Base-by-base conservation (phyloP, 2,329 filamentous ascomycete genomes). In the Colletotrichum brevisporum region DNA sequence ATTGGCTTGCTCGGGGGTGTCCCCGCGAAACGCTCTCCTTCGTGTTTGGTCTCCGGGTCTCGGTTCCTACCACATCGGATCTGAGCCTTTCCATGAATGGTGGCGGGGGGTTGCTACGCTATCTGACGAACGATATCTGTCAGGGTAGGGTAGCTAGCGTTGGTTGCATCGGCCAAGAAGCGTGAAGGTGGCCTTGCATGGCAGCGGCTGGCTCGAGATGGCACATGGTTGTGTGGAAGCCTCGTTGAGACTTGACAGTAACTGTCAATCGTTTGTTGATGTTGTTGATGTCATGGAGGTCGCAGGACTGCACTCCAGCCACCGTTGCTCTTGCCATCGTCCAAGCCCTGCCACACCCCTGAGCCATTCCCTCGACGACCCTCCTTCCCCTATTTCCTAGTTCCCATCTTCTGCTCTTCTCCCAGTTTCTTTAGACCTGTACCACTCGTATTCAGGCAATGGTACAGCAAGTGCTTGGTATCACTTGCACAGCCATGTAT, bases 1-100 rank as follows among this genome's bases (percentile, higher is more conserved):
- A 43, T 24, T 21, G 21, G 47, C 31, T 21, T 57, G 43, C 18
- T 10, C 13, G 31, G 9, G 55, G 43, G 5, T 41, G 43, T 24
- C 26, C 59, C 47, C 52, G 36, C 27, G 39, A 31, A 57, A 53
- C 52, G 51, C 47, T 21, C 12, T 27, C 27, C 41, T n/a, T 50
- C 18, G 18, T 24, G 16, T 21, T 68, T 48, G 53, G 52, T 47
- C 52, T 62, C 50, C 52, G 43, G 31, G 45, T 47, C 31, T 26
- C 26, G 43, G 45, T 69, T 51, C 52, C 47, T 39, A 45, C 66
- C 57, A 63, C 63, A 48, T 70, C 63, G 63, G 63, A 50, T 53
- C 51, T 56, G 41, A 36, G 21, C 18, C 21, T 56, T 62, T 24
- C 53, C 57, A 47, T 63, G 27, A 41, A 26, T 53, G 24, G 45